Conservation (phyloP, 768 basidiomycete species). For the Rhodosporidiobolus sp. region DNA sequence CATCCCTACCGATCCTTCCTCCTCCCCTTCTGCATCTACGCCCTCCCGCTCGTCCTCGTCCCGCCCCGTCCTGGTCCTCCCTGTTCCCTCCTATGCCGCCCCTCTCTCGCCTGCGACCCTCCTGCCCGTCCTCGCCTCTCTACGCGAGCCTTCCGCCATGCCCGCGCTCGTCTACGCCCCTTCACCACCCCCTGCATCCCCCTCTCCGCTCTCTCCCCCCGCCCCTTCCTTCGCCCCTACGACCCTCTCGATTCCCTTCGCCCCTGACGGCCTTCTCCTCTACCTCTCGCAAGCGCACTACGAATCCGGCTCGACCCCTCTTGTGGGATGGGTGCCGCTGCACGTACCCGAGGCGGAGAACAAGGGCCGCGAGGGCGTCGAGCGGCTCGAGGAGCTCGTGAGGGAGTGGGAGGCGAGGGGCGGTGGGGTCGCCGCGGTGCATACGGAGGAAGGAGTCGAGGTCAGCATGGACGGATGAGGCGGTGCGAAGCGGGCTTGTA, state of each 20-base stretch:
- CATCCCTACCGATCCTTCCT: neutral
- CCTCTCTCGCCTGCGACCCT: constrained; percentile 3
- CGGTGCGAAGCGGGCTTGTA: too few species aligned
- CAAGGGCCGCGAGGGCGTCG: constrained; percentile 7
- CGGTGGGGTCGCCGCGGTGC: neutral
- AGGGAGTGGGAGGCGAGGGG: constrained; percentile 13
- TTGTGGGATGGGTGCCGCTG: constrained; percentile 31
- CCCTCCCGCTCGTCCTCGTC: neutral
- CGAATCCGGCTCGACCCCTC: constrained; percentile 23
- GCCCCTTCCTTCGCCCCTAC: neutral
- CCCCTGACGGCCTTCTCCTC: constrained; percentile 19
- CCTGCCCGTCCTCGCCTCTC: constrained; percentile 1
- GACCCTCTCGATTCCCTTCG: neutral
- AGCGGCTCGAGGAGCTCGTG: constrained; percentile 10
- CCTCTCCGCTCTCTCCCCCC: neutral
- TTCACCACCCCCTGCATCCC: neutral
- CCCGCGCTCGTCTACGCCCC: neutral
- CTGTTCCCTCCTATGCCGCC: neutral
- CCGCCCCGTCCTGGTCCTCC: constrained; percentile 14
- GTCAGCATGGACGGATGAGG: too few species aligned
- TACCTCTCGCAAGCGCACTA: constrained; percentile 30
- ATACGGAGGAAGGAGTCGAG: too few species aligned
- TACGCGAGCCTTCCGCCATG: neutral
- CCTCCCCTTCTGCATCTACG: neutral
- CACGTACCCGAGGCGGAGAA: neutral